Conservation (phyloP, 768 basidiomycete species). For the Boletus eberwhitei region DNA sequence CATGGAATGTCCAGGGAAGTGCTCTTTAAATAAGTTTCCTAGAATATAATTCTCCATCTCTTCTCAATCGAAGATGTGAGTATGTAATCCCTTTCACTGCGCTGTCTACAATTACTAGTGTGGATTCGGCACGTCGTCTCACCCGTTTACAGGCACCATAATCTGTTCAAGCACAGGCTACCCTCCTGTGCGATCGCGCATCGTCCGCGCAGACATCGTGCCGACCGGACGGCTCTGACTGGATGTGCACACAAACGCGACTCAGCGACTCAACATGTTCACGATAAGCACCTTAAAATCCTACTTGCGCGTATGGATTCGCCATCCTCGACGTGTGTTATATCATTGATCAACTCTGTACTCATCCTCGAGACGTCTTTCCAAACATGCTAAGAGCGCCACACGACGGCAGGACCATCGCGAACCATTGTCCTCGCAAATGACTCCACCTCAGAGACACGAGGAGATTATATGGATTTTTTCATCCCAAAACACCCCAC, state of each 20-base stretch:
- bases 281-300: too few species aligned
- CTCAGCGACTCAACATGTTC: background rate
- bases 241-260: background rate
- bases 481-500: background rate
- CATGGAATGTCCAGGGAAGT: background rate
- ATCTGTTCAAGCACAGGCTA: background rate
- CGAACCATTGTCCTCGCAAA: too few species aligned
- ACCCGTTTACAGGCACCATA: background rate
- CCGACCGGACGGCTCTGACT: too few species aligned
- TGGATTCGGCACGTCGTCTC: background rate
- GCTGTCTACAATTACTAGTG: background rate
- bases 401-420: too few species aligned
- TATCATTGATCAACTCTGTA: background rate
- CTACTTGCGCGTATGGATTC: background rate
- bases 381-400: background rate
- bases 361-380: background rate
- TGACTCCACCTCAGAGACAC: too few species aligned
- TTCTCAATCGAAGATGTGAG: background rate
- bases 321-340: background rate
- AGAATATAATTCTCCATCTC: background rate
- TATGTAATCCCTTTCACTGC: background rate
- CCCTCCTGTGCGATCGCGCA: background rate
- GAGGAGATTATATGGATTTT: background rate
- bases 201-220: background rate
- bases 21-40: background rate